Conservation (phyloP, 805 yeast species). For the Kazachstania taianensis region DNA sequence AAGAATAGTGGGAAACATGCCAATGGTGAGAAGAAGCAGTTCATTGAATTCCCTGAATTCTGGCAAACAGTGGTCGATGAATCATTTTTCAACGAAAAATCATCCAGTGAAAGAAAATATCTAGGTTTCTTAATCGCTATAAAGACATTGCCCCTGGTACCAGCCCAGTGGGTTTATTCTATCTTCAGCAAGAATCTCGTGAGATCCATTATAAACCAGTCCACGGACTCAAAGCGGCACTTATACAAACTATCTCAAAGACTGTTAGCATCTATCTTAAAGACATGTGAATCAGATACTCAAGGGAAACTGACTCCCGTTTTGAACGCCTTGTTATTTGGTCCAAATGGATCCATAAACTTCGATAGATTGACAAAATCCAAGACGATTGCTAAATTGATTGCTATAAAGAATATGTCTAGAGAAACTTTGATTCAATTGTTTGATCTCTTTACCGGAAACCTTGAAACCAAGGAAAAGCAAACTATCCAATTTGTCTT, state of each 20-base stretch:
- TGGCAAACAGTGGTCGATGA: conserved; percentile 79
- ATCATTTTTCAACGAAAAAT: conserved; percentile 58
- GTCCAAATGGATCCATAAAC: conserved; percentile 47
- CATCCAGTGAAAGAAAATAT: conserved; percentile 79
- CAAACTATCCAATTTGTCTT: conserved; percentile 40
- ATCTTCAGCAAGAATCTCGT: conserved; percentile 56
- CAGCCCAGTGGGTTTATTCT: conserved; percentile 12
- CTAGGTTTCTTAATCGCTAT: conserved; percentile 73
- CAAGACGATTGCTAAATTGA: conserved; percentile 45
- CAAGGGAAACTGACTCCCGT: conserved; percentile 24
- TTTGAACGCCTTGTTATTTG: conserved; percentile 30
- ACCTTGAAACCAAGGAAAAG: conserved; percentile 7
- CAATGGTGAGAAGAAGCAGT: conserved; percentile 15
- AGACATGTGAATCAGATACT: conserved; percentile 31
- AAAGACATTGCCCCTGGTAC: conserved; percentile 32
- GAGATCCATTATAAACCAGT: conserved; percentile 68
- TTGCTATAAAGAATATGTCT: conserved; percentile 16
- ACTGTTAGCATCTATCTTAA: conserved; percentile 37
- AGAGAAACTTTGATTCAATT: conserved; percentile 21
- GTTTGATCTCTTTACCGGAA: conserved; percentile 8
- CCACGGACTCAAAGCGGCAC: conserved; percentile 52
- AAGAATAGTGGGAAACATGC: conserved; percentile 25
- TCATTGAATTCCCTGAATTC: conserved; percentile 47
- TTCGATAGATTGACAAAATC: conserved; percentile 73
- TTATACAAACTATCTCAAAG: conserved; percentile 57